These are phyloP conservation scores for Collybia sordida DNA, from an alignment of 768 basidiomycete genomes.

Conservation along the genomic window DNA sequence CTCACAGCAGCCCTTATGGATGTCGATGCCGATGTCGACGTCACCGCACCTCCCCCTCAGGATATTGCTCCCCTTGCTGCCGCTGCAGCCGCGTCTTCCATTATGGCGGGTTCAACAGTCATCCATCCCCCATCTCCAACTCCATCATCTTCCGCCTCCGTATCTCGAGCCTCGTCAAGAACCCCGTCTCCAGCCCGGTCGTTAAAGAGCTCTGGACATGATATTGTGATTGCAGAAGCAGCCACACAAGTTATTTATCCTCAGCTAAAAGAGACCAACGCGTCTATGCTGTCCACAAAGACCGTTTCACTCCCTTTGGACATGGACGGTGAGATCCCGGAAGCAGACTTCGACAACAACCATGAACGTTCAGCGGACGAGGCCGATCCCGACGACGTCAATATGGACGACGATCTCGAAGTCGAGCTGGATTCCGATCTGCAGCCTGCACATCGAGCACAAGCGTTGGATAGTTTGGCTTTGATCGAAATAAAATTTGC, in stretches of 20 bases:
- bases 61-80: slow-evolving; percentile 29
- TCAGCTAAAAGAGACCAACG: too few relatives aligned
- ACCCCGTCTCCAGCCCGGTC: slow-evolving; percentile 36
- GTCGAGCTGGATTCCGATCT: slow-evolving; percentile 63
- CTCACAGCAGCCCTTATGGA: slow-evolving; percentile 20
- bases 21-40: slow-evolving; percentile 26
- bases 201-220: slow-evolving; percentile 9
- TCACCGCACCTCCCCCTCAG: slow-evolving; percentile 23
- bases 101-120: slow-evolving; percentile 44
- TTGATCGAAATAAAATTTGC: slow-evolving; percentile 94
- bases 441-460: slow-evolving; percentile 79
- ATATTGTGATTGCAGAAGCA: not conserved
- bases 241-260: too few relatives aligned
- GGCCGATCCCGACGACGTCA: slow-evolving; percentile 30
- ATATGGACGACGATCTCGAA: slow-evolving; percentile 42
- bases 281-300: not conserved
- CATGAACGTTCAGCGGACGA: slow-evolving; percentile 22
- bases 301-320: slow-evolving; percentile 14
- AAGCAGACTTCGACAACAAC: slow-evolving; percentile 21
- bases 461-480: slow-evolving; percentile 86
- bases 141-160: slow-evolving; percentile 28
- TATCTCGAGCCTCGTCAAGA: slow-evolving; percentile 32
- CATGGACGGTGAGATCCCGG: slow-evolving; percentile 23
- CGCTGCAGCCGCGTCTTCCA: slow-evolving; percentile 44
- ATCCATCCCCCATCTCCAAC: slow-evolving; percentile 37